Conservation (phyloP, 352 stramenopile species). For the Phytophthora foliorum region DNA sequence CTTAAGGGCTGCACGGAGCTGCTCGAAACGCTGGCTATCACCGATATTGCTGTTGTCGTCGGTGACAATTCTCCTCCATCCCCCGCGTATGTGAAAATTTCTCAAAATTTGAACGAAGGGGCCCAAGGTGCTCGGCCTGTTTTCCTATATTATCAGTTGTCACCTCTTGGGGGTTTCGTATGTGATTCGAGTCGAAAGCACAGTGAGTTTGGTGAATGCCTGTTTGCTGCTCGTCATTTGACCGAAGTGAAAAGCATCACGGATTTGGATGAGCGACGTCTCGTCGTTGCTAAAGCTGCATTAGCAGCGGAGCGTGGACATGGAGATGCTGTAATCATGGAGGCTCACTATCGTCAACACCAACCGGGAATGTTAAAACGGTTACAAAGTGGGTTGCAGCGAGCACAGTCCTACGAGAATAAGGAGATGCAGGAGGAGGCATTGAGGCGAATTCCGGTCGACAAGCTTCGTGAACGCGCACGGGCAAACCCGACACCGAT, state of each 20-base stretch:
- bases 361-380: constrained; percentile 57
- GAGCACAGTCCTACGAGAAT: constrained; percentile 73
- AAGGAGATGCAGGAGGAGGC: constrained; percentile 74
- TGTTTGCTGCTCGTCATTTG: constrained; percentile 67
- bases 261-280: constrained; percentile 39
- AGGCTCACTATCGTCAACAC: constrained; percentile 55
- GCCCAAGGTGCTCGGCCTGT: constrained; percentile 36
- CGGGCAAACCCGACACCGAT: constrained; percentile 60
- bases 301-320: constrained; percentile 25
- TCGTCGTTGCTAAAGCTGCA: constrained; percentile 27
- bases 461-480: constrained; percentile 71
- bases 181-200: constrained; percentile 55
- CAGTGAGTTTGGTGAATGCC: constrained; percentile 73
- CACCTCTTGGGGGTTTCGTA: constrained; percentile 65
- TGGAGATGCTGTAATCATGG: constrained; percentile 46
- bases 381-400: constrained; percentile 58
- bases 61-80: constrained; percentile 42
- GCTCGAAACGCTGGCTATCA: constrained; percentile 60
- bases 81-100: constrained; percentile 58
- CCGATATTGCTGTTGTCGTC: constrained; percentile 60
- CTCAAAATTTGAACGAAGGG: constrained; percentile 64
- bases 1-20: constrained; percentile 39
- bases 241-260: constrained; percentile 17
- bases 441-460: constrained; percentile 72
- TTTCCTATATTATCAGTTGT: constrained; percentile 67